phyloP scores from a whole-genome alignment of 2,329 filamentous ascomycete genomes.

The Colletotrichum viniferum region DNA sequence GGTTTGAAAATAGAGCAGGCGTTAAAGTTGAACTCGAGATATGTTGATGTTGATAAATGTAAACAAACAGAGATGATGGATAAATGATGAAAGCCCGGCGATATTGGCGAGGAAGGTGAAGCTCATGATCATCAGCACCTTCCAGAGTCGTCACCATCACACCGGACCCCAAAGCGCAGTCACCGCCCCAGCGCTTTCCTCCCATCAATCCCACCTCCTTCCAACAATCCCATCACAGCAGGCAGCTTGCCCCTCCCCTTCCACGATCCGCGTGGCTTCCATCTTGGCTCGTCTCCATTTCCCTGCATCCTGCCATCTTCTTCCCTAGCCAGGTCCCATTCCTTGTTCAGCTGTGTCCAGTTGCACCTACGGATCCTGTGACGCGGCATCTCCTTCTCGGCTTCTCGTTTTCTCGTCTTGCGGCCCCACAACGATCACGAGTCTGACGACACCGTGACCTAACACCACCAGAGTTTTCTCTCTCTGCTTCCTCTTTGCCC shows the following conservation, averaged over 20 bases:
- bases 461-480: background rate
- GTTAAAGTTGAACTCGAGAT: background rate
- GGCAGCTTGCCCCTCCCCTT: background rate
- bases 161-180: background rate
- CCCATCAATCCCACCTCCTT: background rate
- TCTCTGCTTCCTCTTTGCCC: constrained; percentile 5
- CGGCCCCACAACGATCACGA: constrained; percentile 1
- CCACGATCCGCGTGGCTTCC: background rate
- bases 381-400: background rate
- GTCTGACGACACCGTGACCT: constrained; percentile 4
- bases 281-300: background rate
- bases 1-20: background rate
- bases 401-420: background rate
- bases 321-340: background rate
- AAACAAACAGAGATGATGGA: background rate
- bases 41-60: background rate
- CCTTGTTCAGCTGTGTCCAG: constrained; percentile 1
- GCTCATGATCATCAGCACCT: background rate
- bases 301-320: background rate
- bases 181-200: background rate
- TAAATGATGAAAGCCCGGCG: background rate
- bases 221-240: background rate
- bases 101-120: background rate
- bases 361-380: background rate
- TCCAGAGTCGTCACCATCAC: background rate